Evolutionary conservation across 345 rosid species (phyloP), one percentile per base, ranked within the genome.

Genomic region (Eucalyptus cloeziana): DNA sequence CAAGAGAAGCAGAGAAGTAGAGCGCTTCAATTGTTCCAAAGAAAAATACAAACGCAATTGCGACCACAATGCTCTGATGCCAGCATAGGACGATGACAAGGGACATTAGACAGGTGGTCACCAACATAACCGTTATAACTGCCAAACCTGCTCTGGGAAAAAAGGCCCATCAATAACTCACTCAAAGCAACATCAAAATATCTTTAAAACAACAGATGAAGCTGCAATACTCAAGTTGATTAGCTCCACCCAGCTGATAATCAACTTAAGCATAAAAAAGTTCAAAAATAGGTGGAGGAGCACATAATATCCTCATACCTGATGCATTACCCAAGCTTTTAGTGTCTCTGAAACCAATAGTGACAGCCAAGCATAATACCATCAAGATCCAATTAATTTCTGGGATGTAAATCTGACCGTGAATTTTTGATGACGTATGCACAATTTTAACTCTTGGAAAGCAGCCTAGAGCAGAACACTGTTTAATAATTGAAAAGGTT

Each of bases 121-220:
- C 99, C 90, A 98, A 92, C 99, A 98, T 98, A 69, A 98, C 99
- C 4, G 99, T 98, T 91, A 98, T 98, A 90, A 98, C 98, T 27
- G 99, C 99, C 96, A 98, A 94, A 89, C 99, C 99, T 97, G 94
- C 89, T 76, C 86, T 89, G n/a, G 40, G 87, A 88, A 49, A 47
- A 71, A 88, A 86, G 47, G 45, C 47, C 2, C 14, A 10, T 76
- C 45, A 37, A 11, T 19, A 90, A 76, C 37, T 56, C 60, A 24
- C 69, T n/a, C 71, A 40, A 86, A 86, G 45, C 83, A 37, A 21
- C 14, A 10, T 10, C 47, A 21, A 17, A 37, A 37, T 17, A 21
- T 76, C 83, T 76, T 5, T 37, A 37, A 40, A 76, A 37, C 47
- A 37, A 76, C 83, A 37, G 56, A 86, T 54, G 62, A 51, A 86